phyloP scores from a whole-genome alignment of 805 yeast genomes.

The Martiniozyma abietophila region DNA sequence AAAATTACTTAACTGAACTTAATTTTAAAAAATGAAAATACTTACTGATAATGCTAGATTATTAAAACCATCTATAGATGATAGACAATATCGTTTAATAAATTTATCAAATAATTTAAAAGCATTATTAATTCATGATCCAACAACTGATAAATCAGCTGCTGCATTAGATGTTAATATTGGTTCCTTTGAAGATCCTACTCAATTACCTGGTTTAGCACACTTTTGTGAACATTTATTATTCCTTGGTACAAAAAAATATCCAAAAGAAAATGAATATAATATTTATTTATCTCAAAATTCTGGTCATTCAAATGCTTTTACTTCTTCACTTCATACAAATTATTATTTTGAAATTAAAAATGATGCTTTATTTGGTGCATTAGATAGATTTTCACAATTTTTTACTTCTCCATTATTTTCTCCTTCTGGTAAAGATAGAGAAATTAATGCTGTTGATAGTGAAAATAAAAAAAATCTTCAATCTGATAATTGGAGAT shows the following conservation, averaged over 20 bases:
- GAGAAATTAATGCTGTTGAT: conserved; percentile 92
- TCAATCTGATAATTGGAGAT: conserved; percentile 84
- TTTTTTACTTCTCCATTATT: conserved; percentile 85
- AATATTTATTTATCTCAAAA: conserved; percentile 68
- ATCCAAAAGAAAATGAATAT: conserved; percentile 68
- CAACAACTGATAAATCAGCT: conserved; percentile 63
- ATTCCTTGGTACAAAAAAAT: conserved; percentile 73
- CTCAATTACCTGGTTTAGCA: conserved; percentile 60
- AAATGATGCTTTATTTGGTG: conserved; percentile 70
- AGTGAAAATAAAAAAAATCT: conserved; percentile 92
- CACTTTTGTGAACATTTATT: conserved; percentile 69
- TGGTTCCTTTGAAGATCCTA: conserved; percentile 66
- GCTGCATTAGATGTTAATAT: conserved; percentile 74
- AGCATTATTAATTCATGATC: conserved; percentile 59
- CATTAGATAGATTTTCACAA: conserved; percentile 87
- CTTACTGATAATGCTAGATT: conserved; percentile 15
- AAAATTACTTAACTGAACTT: too few relatives aligned
- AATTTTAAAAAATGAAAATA: too few relatives aligned
- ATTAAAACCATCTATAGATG: conserved; percentile 51
- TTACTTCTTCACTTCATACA: conserved; percentile 80
- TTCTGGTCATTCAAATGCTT: conserved; percentile 87
- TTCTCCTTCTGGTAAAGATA: conserved; percentile 61
- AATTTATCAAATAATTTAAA: conserved; percentile 47
- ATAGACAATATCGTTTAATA: conserved; percentile 64
- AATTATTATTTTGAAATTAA: conserved; percentile 85